A percentile compares a stretch with the other conserved stretches of the same genome.
Evolutionary conservation across 2,329 filamentous ascomycete genomes (phyloP).

Genomic region (Aspergillus sp.): DNA sequence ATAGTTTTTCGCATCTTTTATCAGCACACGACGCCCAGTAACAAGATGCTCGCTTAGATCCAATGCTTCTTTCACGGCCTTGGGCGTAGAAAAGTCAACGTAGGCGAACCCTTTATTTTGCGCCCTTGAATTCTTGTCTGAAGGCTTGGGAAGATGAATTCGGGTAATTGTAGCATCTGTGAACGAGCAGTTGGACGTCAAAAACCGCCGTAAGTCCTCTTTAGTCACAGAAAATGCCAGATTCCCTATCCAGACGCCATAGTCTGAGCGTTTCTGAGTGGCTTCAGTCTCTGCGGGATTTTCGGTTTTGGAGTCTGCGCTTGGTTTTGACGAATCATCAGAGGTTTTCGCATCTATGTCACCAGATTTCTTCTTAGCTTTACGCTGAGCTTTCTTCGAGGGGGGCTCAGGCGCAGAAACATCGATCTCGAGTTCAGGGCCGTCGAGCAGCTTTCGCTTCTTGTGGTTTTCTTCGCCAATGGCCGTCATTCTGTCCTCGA

Average conservation of each 20-base stretch:
- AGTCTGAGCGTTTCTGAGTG: slow-evolving; percentile 63
- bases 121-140: slow-evolving; percentile 53
- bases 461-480: slow-evolving; percentile 41
- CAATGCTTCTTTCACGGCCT: slow-evolving; percentile 73
- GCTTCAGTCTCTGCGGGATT: slow-evolving; percentile 27
- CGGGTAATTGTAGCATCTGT: slow-evolving; percentile 74
- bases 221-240: slow-evolving; percentile 79
- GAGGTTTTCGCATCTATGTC: slow-evolving; percentile 10
- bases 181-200: slow-evolving; percentile 69
- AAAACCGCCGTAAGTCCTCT: slow-evolving; percentile 72
- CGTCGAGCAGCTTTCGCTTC: slow-evolving; percentile 68
- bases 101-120: slow-evolving; percentile 96
- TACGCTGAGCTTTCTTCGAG: slow-evolving; percentile 89
- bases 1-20: slow-evolving; percentile 89
- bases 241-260: slow-evolving; percentile 96
- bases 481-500: slow-evolving; percentile 26
- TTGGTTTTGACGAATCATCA: slow-evolving; percentile 15
- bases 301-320: slow-evolving; percentile 41
- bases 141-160: slow-evolving; percentile 70
- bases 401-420: slow-evolving; percentile 85
- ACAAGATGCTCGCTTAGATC: slow-evolving; percentile 82
- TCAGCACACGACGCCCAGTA: slow-evolving; percentile 75
- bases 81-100: slow-evolving; percentile 75
- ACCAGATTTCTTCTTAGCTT: slow-evolving; percentile 69
- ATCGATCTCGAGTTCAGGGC: slow-evolving; percentile 79